Evolutionary conservation across 305 asterid genomes (phyloP).

Genomic region (Fraxinus latifolia): DNA sequence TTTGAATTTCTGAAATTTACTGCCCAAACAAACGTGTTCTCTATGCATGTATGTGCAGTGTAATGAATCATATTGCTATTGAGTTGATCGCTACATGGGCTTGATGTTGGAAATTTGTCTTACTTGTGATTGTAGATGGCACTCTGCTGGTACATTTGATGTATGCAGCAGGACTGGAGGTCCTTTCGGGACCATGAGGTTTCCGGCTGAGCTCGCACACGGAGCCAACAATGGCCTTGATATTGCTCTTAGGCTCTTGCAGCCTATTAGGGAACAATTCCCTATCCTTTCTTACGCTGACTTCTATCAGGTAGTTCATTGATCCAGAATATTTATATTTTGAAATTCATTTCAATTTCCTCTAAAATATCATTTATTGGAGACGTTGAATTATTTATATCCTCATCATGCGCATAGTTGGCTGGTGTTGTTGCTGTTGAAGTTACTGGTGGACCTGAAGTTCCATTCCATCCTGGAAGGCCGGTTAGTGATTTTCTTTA

Average conservation of each 20-base stretch:
- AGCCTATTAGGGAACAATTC: slow-evolving; percentile 71
- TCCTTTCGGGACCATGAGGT: slow-evolving; percentile 91
- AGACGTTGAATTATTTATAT: not conserved
- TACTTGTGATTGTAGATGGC: slow-evolving; percentile 54
- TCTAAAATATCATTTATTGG: not conserved
- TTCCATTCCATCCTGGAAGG: slow-evolving; percentile 96
- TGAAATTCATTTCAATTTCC: not conserved
- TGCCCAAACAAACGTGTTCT: not conserved
- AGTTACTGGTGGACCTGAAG: slow-evolving; percentile 90
- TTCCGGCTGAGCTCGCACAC: slow-evolving; percentile 58
- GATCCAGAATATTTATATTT: not conserved
- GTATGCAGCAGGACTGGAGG: slow-evolving; percentile 73
- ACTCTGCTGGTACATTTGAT: slow-evolving; percentile 92
- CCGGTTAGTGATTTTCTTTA: slow-evolving; percentile 41
- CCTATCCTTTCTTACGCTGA: slow-evolving; percentile 75
- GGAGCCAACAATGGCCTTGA: slow-evolving; percentile 77
- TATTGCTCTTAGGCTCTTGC: slow-evolving; percentile 73
- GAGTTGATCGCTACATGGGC: not conserved
- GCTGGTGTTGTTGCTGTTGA: slow-evolving; percentile 97
- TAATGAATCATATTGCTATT: not conserved
- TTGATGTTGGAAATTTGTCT: not conserved
- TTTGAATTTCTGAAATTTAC: not conserved
- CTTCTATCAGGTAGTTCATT: slow-evolving; percentile 56
- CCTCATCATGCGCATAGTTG: slow-evolving; percentile 39
- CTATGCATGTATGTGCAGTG: not conserved